Conservation (phyloP, 805 yeast species). For the Candida vartiovaarae region DNA sequence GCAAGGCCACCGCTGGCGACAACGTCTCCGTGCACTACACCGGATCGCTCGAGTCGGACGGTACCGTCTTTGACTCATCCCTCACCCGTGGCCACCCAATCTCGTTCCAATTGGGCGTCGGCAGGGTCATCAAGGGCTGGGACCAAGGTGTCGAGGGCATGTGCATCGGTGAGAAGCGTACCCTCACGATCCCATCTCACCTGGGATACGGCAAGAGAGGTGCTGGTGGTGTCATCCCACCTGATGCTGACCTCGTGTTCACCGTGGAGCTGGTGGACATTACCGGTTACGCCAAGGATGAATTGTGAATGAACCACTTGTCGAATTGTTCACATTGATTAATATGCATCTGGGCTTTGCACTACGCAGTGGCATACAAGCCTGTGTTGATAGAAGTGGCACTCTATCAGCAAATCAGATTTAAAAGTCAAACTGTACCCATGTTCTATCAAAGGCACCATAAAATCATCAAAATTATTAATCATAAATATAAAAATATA, state of each 20-base stretch:
- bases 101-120: slow-evolving; percentile 63
- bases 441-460: too few species aligned
- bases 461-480: too few species aligned
- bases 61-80: slow-evolving; percentile 72
- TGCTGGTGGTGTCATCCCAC: slow-evolving; percentile 73
- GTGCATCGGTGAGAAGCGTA: slow-evolving; percentile 88
- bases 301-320: slow-evolving; percentile 5
- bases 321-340: background rate
- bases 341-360: too few species aligned
- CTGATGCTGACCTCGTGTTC: slow-evolving; percentile 65
- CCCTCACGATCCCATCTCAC: slow-evolving; percentile 68
- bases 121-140: slow-evolving; percentile 87
- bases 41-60: slow-evolving; percentile 57
- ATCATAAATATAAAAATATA: too few species aligned
- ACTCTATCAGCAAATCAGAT: too few species aligned
- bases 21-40: slow-evolving; percentile 68
- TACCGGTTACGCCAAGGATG: slow-evolving; percentile 27
- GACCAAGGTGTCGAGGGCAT: slow-evolving; percentile 68
- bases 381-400: too few species aligned
- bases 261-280: slow-evolving; percentile 58
- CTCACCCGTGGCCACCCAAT: slow-evolving; percentile 58
- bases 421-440: too few species aligned
- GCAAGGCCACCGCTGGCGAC: slow-evolving; percentile 61
- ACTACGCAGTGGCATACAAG: too few species aligned
- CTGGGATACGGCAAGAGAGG: slow-evolving; percentile 75